Percentiles rank a stretch among this genome's conserved stretches.
Conservation (phyloP, 495 filamentous ascomycete genomes). For the Rostrohypoxylon terebratum region DNA sequence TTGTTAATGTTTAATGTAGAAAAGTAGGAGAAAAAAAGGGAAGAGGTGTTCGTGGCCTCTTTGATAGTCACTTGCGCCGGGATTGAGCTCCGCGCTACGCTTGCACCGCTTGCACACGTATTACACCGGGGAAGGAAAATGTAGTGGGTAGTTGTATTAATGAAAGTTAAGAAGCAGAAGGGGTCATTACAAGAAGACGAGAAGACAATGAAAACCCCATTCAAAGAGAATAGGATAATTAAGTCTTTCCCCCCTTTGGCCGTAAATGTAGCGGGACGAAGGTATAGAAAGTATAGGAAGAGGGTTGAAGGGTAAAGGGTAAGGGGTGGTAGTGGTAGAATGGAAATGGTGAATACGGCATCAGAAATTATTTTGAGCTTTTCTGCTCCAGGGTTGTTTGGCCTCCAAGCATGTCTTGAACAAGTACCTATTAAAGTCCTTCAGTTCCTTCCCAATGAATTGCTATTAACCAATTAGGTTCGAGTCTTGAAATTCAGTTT, state of each 20-base stretch:
- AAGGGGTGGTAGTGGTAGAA: slow-evolving; percentile 20
- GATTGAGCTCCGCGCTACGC: slow-evolving; percentile 23
- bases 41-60: slow-evolving; percentile 42
- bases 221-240: slow-evolving; percentile 47
- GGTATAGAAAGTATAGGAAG: background rate
- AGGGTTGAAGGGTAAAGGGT: slow-evolving; percentile 26
- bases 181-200: slow-evolving; percentile 57
- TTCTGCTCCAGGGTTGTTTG: slow-evolving; percentile 1
- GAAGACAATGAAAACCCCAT: slow-evolving; percentile 47
- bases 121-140: slow-evolving; percentile 31
- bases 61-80: slow-evolving; percentile 18
- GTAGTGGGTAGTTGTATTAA: slow-evolving; percentile 49
- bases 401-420: background rate
- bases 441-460: background rate
- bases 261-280: slow-evolving; percentile 10
- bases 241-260: slow-evolving; percentile 35
- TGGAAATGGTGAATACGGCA: slow-evolving; percentile 30
- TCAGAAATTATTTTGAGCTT: slow-evolving; percentile 46
- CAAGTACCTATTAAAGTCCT: slow-evolving; percentile 2
- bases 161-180: slow-evolving; percentile 61
- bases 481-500: slow-evolving; percentile 23
- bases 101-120: slow-evolving; percentile 39
- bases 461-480: slow-evolving; percentile 2
- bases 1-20: slow-evolving; percentile 4
- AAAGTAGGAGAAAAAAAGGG: slow-evolving; percentile 14